Evolutionary conservation across 1,139 yeast species (phyloP).

Genomic region (Hansenula sp.): DNA sequence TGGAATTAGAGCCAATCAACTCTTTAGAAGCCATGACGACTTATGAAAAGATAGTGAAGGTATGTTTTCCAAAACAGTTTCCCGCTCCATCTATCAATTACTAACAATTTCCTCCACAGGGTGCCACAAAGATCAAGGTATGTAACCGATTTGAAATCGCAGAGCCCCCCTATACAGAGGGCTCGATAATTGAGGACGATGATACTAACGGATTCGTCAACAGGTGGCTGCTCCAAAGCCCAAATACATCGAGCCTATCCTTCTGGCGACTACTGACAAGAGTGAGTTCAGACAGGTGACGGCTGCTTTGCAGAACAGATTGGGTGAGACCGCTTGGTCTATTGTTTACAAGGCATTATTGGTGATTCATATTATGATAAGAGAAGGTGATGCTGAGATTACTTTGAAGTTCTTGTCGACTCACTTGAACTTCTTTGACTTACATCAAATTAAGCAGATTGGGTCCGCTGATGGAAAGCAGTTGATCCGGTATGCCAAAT

Average conservation of each 20-base stretch:
- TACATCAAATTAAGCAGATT: conserved; percentile 32
- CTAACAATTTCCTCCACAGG: conserved; percentile 27
- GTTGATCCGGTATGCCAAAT: conserved; percentile 66
- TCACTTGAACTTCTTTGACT: conserved; percentile 58
- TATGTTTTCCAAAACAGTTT: conserved; percentile 12
- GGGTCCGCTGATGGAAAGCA: conserved; percentile 54
- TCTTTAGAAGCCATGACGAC: conserved; percentile 35
- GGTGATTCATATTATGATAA: conserved; percentile 84
- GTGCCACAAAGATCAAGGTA: conserved; percentile 61
- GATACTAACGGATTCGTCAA: conserved; percentile 45
- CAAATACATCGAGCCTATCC: conserved; percentile 89
- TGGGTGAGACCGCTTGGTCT: conserved; percentile 85
- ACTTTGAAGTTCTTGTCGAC: conserved; percentile 62
- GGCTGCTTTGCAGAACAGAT: conserved; percentile 54
- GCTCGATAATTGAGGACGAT: conserved; percentile 19
- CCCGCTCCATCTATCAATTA: background rate
- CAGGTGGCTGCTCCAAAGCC: conserved; percentile 97
- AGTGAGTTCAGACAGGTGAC: conserved; percentile 69
- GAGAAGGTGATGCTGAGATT: conserved; percentile 81
- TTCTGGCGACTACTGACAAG: conserved; percentile 63
- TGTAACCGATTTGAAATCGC: conserved; percentile 2
- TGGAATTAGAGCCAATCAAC: background rate
- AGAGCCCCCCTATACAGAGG: conserved; percentile 11
- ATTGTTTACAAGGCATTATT: conserved; percentile 81
- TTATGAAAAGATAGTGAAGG: conserved; percentile 57